Evolutionary conservation across 352 stramenopile genomes (phyloP), one percentile per base, ranked within the genome.

Genomic region (Blastocystis sp.): DNA sequence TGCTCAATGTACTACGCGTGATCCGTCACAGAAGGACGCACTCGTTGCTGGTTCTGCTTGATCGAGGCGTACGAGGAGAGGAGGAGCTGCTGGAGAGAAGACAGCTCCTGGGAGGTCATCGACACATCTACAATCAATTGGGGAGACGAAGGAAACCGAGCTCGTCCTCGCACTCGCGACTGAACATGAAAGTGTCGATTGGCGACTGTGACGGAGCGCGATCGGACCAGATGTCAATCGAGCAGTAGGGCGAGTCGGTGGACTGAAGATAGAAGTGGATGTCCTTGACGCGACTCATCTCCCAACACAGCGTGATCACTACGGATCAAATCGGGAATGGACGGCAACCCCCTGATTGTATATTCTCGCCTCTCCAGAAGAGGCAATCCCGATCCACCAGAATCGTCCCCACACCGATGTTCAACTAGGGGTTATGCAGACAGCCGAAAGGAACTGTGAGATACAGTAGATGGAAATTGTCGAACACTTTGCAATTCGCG

Each of bases 211-310:
- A 80, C 2, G 66, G 2, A 55, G 45, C 45, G 24, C 69, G 37
- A 61, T 80, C n/a, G 1, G 69, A 80, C 39, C 45, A 80, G 16
- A 80, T 37, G 13, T 62, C 37, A 16, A 80, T 80, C 26, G 69
- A 61, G 31, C 69, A 80, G 55, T 80, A 80, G 35, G 69, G 69
- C 2, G 60, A 37, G 6, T 80, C 69, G 33, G 16, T 26, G 21
- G 39, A 45, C 24, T 80, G 31, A 19, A 80, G 55, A 62, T 61
- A 80, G 41, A 62, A 80, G 6, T 80, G 69, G 12, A 62, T 63
- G 55, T 80, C 69, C n/a, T 80, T 80, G n/a, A 80, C 69, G 24
- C 69, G 69, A 33, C 69, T 80, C 16, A 80, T 37, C 62, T 80
- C 69, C 69, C 69, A 80, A 39, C 69, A 51, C 26, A 80, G 4